Conservation (phyloP, 2,329 filamentous ascomycete species). For the Trichoderma polysporum region DNA sequence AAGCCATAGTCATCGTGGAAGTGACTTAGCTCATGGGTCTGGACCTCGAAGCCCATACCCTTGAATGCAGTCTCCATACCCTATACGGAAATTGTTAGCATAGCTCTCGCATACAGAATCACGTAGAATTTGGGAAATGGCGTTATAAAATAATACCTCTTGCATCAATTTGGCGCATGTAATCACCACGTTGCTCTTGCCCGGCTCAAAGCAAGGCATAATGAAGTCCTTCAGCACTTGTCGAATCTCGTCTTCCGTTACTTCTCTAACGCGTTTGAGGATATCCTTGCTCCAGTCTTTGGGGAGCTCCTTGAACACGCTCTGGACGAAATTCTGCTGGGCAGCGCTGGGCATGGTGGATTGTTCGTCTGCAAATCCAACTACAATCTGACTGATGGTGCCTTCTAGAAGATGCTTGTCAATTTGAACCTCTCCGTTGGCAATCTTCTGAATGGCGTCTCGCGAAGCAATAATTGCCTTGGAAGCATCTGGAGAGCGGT, state of each 20-base stretch:
- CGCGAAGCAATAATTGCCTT: slow-evolving; percentile 80
- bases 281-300: slow-evolving; percentile 77
- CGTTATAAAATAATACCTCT: slow-evolving; percentile 58
- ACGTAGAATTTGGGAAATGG: too few relatives aligned
- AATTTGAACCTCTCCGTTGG: slow-evolving; percentile 67
- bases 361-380: slow-evolving; percentile 83
- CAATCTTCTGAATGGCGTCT: slow-evolving; percentile 71
- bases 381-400: slow-evolving; percentile 85
- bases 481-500: slow-evolving; percentile 83
- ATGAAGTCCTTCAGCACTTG: slow-evolving; percentile 72
- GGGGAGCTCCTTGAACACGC: slow-evolving; percentile 73
- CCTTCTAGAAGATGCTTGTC: slow-evolving; percentile 84
- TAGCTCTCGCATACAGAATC: not conserved
- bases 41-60: slow-evolving; percentile 73
- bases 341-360: slow-evolving; percentile 81
- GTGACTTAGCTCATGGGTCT: slow-evolving; percentile 69
- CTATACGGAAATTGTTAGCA: slow-evolving; percentile 44
- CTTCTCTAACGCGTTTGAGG: slow-evolving; percentile 72
- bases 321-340: slow-evolving; percentile 76
- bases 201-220: slow-evolving; percentile 75
- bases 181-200: slow-evolving; percentile 79
- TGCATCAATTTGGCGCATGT: slow-evolving; percentile 84
- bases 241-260: slow-evolving; percentile 75
- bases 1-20: slow-evolving; percentile 92
- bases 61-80: slow-evolving; percentile 73